Percentiles rank a stretch among this genome's conserved stretches.
Conservation (phyloP, 164 flowering plant species). For the Pachysandra terminalis region DNA sequence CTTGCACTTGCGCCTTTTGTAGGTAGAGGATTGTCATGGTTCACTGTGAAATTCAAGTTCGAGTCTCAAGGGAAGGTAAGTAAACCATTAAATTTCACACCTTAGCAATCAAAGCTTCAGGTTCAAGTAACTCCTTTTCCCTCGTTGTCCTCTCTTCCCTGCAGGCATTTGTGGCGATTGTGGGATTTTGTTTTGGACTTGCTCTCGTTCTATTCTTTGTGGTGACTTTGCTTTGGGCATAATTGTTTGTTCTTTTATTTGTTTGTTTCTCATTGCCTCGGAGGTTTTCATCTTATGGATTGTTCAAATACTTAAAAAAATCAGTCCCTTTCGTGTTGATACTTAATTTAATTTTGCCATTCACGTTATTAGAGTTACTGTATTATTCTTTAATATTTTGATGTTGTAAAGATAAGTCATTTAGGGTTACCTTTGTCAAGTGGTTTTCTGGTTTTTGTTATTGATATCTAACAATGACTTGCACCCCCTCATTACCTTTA, state of each 20-base stretch:
- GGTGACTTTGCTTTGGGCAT: constrained; percentile 66
- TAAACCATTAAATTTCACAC: neutral
- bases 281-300: too few relatives aligned
- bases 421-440: too few relatives aligned
- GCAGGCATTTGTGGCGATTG: constrained; percentile 69
- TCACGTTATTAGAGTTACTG: too few relatives aligned
- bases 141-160: constrained; percentile 1
- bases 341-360: too few relatives aligned
- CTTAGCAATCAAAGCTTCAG: neutral
- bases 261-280: neutral
- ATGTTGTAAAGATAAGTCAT: too few relatives aligned
- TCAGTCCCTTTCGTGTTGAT: neutral
- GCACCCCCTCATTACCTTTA: too few relatives aligned
- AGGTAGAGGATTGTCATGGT: constrained; percentile 78
- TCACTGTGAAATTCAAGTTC: constrained; percentile 59
- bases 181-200: constrained; percentile 54
- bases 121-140: neutral
- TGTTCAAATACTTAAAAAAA: too few relatives aligned
- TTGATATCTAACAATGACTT: too few relatives aligned
- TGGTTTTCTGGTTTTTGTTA: too few relatives aligned
- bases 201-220: constrained; percentile 53
- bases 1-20: constrained; percentile 88
- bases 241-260: constrained; percentile 3
- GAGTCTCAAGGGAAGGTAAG: constrained; percentile 67
- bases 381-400: too few relatives aligned